Conservation (phyloP, 306 rosid species). For the Cicer chorassanicum region DNA sequence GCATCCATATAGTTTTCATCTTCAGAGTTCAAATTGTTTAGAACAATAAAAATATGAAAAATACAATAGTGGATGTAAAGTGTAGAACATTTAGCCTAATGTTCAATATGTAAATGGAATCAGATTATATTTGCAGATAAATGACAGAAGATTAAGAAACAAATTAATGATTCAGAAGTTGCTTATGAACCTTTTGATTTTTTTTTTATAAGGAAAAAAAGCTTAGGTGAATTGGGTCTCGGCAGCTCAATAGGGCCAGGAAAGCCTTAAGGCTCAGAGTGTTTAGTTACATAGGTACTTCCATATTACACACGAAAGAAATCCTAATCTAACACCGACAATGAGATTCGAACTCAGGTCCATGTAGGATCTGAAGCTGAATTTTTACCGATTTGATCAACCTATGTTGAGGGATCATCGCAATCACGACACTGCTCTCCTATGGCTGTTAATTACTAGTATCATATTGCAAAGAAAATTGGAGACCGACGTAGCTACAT, state of each 20-base stretch:
- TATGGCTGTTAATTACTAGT: not conserved
- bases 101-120: constrained; percentile 34
- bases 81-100: not conserved
- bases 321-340: too few species aligned
- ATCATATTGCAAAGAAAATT: constrained; percentile 25
- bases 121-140: constrained; percentile 7
- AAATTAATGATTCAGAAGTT: constrained; percentile 23
- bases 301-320: too few species aligned
- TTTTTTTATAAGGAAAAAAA: not conserved
- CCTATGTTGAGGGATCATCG: not conserved
- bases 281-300: too few species aligned
- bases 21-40: constrained; percentile 1
- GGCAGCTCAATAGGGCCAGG: too few species aligned
- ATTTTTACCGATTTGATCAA: too few species aligned
- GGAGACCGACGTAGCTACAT: not conserved
- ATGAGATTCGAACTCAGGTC: too few species aligned
- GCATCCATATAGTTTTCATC: not conserved
- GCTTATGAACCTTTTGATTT: not conserved
- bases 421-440: not conserved
- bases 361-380: too few species aligned
- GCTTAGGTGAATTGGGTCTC: too few species aligned
- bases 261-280: too few species aligned
- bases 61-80: not conserved
- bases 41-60: not conserved
- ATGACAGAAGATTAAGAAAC: constrained; percentile 19